Evolutionary conservation across 306 rosid species (phyloP), one percentile per base, ranked within the genome.

Genomic region (Trifolium dubium): DNA sequence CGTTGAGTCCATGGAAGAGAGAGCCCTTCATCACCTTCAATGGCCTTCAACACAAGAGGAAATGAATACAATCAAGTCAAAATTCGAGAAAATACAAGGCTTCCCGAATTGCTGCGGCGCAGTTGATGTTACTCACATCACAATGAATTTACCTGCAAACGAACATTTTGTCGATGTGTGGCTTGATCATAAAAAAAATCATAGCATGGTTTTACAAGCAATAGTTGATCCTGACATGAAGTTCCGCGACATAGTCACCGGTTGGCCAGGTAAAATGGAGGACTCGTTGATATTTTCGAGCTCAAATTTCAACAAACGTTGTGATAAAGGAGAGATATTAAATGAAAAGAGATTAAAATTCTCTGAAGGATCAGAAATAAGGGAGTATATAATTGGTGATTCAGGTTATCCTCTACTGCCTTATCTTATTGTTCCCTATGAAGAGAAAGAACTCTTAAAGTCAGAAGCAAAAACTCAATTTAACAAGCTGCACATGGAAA

Each of bases 131-230:
- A 91, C 96, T 47, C 97, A 88, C 78, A 86, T 93, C 72, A 86
- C 73, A 63, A 81, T 91, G 96, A 88, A 91, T 80, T 75, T 89
- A 77, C 88, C 97, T 70, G 81, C 88, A 23, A 80, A 90, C 1
- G 96, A 91, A 67, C 84, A 88, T 14, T 41, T 82, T 2, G 85
- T 84, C 35, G 73, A 88, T 37, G 82, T 84, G n/a, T 93, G 98
- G 98, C 92, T 89, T 28, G 97, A 93, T 77, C 86, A 71, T 10
- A 84, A 89, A 75, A 87, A 89, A 73, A 91, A 89, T 65, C 89
- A 91, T 47, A 91, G 96, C 85, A 89, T 93, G 98, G 88, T 93
- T 67, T 77, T 93, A 90, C 98, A 93, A 64, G 96, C 90, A 66
- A 85, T 93, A 66, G 98, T 93, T 40, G 98, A 89, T 54, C 81